Conservation (phyloP, 371 early-diverging fungal species). For the Saksenaea vasiformis region DNA sequence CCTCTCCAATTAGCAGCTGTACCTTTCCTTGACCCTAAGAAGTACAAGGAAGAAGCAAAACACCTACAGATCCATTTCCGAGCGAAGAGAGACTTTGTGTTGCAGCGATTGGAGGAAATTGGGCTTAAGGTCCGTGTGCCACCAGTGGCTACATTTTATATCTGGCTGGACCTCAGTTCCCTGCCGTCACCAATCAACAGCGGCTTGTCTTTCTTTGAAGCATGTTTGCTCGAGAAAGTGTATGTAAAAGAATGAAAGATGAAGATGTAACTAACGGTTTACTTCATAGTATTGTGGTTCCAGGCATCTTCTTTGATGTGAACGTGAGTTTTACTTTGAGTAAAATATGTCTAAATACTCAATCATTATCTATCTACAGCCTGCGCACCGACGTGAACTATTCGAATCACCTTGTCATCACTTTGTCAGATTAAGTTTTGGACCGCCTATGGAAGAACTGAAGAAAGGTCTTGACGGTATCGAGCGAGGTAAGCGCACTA, state of each 20-base stretch:
- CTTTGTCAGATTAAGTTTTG: slow-evolving; percentile 51
- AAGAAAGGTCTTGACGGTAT: slow-evolving; percentile 48
- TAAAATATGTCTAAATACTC: not conserved
- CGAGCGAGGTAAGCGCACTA: slow-evolving; percentile 28
- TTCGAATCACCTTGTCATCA: slow-evolving; percentile 54
- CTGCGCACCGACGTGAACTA: slow-evolving; percentile 50
- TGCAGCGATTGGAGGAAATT: slow-evolving; percentile 35
- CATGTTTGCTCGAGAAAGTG: slow-evolving; percentile 51
- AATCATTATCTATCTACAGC: slow-evolving; percentile 15
- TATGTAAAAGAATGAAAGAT: slow-evolving; percentile 9
- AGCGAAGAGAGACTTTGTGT: slow-evolving; percentile 46
- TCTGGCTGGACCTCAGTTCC: slow-evolving; percentile 46
- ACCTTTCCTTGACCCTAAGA: slow-evolving; percentile 44
- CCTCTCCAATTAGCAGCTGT: slow-evolving; percentile 50
- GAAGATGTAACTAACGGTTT: not conserved
- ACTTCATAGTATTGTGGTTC: slow-evolving; percentile 35
- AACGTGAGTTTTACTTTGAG: slow-evolving; percentile 30
- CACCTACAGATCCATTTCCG: slow-evolving; percentile 46
- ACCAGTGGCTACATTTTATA: slow-evolving; percentile 52
- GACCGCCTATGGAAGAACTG: slow-evolving; percentile 50
- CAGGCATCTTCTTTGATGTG: slow-evolving; percentile 56
- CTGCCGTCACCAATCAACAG: slow-evolving; percentile 49
- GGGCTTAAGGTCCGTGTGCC: slow-evolving; percentile 38
- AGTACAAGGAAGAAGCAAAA: slow-evolving; percentile 38
- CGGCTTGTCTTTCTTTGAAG: slow-evolving; percentile 54